Evolutionary conservation across 495 filamentous ascomycete species (phyloP).

Genomic region (Neurospora pannonica): DNA sequence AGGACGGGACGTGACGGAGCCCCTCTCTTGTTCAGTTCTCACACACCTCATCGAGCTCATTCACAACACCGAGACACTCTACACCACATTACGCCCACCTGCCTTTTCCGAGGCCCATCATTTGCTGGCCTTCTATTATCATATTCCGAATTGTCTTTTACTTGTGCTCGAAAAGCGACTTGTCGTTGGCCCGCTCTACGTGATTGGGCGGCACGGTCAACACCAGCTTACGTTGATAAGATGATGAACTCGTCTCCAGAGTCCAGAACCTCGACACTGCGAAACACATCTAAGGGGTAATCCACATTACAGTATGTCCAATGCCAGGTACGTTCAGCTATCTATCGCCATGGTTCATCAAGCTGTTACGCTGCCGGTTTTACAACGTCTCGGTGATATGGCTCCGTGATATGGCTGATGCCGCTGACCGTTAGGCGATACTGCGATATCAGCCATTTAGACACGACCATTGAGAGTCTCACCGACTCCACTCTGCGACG

Average conservation of each 20-base stretch:
- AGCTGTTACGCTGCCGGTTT: not conserved
- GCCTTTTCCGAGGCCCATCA: not conserved
- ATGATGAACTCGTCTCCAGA: not conserved
- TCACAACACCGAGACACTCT: not conserved
- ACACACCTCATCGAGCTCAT: not conserved
- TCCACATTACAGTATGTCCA: not conserved
- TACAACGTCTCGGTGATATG: not conserved
- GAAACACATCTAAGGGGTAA: not conserved
- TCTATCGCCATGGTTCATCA: not conserved
- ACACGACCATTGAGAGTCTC: not conserved
- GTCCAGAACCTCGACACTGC: not conserved
- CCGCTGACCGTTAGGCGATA: not conserved
- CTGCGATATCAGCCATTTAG: not conserved
- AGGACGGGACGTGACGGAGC: not conserved
- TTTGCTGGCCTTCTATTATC: not conserved
- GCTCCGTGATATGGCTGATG: not conserved
- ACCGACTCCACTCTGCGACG: constrained; percentile 18
- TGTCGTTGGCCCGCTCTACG: not conserved
- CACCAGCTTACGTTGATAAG: not conserved
- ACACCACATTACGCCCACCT: not conserved
- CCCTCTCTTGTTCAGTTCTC: not conserved
- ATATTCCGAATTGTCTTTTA: not conserved
- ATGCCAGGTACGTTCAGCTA: not conserved
- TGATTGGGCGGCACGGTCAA: not conserved
- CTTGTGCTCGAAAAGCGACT: not conserved